phyloP scores from a whole-genome alignment of 208 protist genomes.

The Acanthamoeba castellanii region DNA sequence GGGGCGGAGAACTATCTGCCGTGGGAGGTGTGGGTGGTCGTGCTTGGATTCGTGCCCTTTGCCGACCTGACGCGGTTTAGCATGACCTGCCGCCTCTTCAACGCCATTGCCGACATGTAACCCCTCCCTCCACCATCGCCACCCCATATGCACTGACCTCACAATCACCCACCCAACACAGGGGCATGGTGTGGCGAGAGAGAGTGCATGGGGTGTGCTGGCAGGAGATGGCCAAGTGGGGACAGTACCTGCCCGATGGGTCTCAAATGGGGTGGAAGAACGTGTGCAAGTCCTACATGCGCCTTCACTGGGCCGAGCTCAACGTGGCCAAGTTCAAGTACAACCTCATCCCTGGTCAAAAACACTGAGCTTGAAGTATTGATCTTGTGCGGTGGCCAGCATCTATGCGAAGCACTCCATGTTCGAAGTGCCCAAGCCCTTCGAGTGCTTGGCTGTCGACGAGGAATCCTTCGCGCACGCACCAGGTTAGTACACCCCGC shows the following conservation, averaged over 20 bases:
- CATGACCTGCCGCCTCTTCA: not conserved
- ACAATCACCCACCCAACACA: not conserved
- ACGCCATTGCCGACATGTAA: not conserved
- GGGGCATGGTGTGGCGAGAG: not conserved
- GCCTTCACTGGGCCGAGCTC: not conserved
- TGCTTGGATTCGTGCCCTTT: not conserved
- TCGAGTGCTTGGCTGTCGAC: not conserved
- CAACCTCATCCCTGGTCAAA: not conserved
- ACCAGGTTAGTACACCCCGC: not conserved
- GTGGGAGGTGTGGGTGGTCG: slow-evolving; percentile 19
- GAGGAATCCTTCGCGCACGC: not conserved
- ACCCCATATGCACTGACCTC: not conserved
- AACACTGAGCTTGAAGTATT: not conserved
- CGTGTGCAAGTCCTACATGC: not conserved
- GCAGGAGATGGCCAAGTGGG: not conserved
- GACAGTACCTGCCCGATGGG: not conserved
- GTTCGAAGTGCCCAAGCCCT: not conserved
- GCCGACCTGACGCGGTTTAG: not conserved
- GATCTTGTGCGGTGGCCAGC: not conserved
- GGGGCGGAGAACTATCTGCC: not conserved
- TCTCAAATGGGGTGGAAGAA: not conserved
- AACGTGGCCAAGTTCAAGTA: not conserved
- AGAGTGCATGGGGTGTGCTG: not conserved
- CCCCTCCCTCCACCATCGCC: not conserved
- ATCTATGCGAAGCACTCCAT: not conserved